These are phyloP conservation scores for Nothophaeocryptopus gaeumannii DNA, from an alignment of 2,329 filamentous ascomycete genomes.

Conservation along the genomic window DNA sequence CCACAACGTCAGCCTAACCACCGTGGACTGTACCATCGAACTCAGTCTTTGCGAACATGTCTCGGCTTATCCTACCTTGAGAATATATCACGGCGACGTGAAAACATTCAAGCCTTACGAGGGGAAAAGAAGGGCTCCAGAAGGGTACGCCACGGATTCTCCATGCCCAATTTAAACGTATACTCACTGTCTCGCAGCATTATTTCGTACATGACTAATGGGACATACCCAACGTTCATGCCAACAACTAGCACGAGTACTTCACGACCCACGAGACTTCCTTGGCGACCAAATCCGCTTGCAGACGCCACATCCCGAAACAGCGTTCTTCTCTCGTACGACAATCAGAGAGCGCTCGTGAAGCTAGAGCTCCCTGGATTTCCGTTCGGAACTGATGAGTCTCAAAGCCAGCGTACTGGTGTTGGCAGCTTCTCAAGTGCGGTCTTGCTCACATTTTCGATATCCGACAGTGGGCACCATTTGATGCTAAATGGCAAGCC, in stretches of 20 bases:
- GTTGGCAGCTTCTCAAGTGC: neutral
- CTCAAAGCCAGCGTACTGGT: too few relatives aligned
- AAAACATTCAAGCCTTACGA: neutral
- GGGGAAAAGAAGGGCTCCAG: constrained; percentile 2
- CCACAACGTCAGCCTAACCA: constrained; percentile 67
- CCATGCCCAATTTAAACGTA: neutral
- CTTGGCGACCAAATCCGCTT: neutral
- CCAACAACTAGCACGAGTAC: neutral
- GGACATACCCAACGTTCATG: neutral
- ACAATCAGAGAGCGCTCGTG: constrained; percentile 8
- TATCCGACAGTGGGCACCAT: constrained; percentile 8
- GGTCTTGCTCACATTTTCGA: constrained; percentile 4
- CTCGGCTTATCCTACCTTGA: neutral
- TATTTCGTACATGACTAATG: constrained; percentile 9
- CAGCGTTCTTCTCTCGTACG: constrained; percentile 3
- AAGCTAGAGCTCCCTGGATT: constrained; percentile 13
- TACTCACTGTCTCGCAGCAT: constrained; percentile 1
- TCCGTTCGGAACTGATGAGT: neutral
- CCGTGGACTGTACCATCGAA: constrained; percentile 95
- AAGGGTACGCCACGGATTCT: constrained; percentile 1
- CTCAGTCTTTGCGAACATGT: constrained; percentile 50
- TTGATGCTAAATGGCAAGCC: constrained; percentile 9
- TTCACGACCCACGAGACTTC: neutral
- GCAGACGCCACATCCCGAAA: constrained; percentile 4
- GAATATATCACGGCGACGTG: neutral